These are phyloP conservation scores for Codiaeum variegatum DNA, from an alignment of 441 rosid species.

Conservation along the genomic window DNA sequence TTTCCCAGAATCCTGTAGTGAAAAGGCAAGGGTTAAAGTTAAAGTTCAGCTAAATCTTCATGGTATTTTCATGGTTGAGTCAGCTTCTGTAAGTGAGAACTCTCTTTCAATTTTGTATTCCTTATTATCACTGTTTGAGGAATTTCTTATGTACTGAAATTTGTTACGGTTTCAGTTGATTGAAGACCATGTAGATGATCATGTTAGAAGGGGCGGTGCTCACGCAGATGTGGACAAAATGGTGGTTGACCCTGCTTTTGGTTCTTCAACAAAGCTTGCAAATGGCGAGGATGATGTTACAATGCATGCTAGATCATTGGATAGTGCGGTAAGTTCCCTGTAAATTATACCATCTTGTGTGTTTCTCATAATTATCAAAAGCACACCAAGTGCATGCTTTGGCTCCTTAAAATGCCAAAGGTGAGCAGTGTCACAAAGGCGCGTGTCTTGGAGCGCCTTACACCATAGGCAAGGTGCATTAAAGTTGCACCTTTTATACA, in stretches of 20 bases:
- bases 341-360: no score
- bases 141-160: constrained; percentile 4
- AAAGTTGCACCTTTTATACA: no score
- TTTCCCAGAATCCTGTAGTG: constrained; percentile 28
- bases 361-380: no score
- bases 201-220: constrained; percentile 19
- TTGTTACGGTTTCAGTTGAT: constrained; percentile 37
- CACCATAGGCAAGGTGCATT: no score
- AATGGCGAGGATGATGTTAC: constrained; percentile 27
- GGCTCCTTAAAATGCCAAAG: no score
- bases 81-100: constrained; percentile 36
- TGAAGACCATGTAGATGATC: constrained; percentile 30
- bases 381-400: no score
- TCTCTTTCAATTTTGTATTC: neutral
- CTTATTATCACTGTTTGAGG: constrained; percentile 2
- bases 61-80: constrained; percentile 43
- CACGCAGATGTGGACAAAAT: constrained; percentile 22
- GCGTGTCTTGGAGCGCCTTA: no score
- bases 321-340: constrained; percentile 32
- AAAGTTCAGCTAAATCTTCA: constrained; percentile 47
- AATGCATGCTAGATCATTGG: constrained; percentile 26
- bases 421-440: no score
- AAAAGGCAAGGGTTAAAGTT: constrained; percentile 46
- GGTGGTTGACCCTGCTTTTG: constrained; percentile 26
- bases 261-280: constrained; percentile 20